These are phyloP conservation scores for Lindgomyces ingoldianus DNA, from an alignment of 495 filamentous ascomycete species.

Conservation along the genomic window DNA sequence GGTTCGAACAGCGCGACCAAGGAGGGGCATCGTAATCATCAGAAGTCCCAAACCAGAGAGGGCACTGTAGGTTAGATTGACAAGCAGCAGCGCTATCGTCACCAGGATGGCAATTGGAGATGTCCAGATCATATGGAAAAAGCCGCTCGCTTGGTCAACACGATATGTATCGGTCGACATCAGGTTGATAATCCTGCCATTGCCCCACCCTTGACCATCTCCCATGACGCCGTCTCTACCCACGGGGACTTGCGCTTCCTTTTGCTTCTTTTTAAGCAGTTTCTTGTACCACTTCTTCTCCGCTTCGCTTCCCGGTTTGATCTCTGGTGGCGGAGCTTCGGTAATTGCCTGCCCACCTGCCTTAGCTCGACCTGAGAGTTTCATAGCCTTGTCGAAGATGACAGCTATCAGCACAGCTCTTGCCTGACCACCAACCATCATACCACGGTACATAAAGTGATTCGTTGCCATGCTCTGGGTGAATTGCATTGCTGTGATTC, in stretches of 20 bases:
- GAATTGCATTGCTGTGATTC: slow-evolving; percentile 46
- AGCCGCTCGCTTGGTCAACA: slow-evolving; percentile 77
- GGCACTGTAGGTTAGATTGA: slow-evolving; percentile 87
- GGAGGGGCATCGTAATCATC: slow-evolving; percentile 70
- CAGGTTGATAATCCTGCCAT: slow-evolving; percentile 83
- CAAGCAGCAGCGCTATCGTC: slow-evolving; percentile 72
- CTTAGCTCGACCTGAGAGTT: slow-evolving; percentile 46
- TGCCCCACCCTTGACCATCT: slow-evolving; percentile 81
- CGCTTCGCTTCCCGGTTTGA: slow-evolving; percentile 45
- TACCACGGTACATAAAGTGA: slow-evolving; percentile 50
- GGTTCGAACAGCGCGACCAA: slow-evolving; percentile 70
- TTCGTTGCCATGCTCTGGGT: slow-evolving; percentile 46
- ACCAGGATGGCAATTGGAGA: slow-evolving; percentile 75
- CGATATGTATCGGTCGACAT: slow-evolving; percentile 95
- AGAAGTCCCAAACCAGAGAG: slow-evolving; percentile 84
- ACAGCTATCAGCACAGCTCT: slow-evolving; percentile 48
- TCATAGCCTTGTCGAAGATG: slow-evolving; percentile 54
- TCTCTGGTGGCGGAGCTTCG: slow-evolving; percentile 36
- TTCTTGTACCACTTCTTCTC: slow-evolving; percentile 53
- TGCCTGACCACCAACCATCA: slow-evolving; percentile 48
- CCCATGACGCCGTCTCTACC: slow-evolving; percentile 54
- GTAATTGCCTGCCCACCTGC: slow-evolving; percentile 45
- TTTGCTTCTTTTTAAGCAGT: slow-evolving; percentile 47
- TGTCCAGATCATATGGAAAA: slow-evolving; percentile 91
- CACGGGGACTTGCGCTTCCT: slow-evolving; percentile 45